Percentiles rank a stretch among this genome's conserved stretches.
phyloP scores from a whole-genome alignment of 2,329 filamentous ascomycete genomes.

The Claviceps paspali region DNA sequence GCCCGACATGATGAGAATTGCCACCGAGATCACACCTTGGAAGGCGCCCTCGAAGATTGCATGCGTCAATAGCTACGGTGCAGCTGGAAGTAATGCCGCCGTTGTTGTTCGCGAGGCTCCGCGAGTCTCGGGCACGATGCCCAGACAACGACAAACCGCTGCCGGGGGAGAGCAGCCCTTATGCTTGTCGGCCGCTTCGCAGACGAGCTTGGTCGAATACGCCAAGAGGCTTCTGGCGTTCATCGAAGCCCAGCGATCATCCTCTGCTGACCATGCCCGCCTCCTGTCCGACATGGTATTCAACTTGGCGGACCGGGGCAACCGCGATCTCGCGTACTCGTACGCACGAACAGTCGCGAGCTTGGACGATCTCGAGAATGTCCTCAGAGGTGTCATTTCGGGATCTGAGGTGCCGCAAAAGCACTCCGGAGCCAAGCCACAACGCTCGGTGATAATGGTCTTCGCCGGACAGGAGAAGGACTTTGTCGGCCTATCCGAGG shows the following conservation, averaged over 20 bases:
- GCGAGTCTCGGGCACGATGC: background rate
- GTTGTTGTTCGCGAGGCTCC: slow-evolving; percentile 11
- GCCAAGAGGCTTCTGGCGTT: background rate
- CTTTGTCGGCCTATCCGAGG: slow-evolving; percentile 15
- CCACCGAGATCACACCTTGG: slow-evolving; percentile 17
- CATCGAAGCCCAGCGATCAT: background rate
- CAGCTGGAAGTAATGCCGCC: slow-evolving; percentile 19
- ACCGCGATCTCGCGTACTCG: background rate
- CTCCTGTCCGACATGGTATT: background rate
- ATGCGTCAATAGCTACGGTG: slow-evolving; percentile 22
- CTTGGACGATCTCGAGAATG: slow-evolving; percentile 13
- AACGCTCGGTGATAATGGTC: slow-evolving; percentile 19
- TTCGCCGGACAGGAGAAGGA: slow-evolving; percentile 16
- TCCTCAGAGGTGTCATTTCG: background rate
- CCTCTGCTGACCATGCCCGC: background rate
- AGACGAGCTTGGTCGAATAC: background rate
- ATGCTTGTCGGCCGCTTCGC: background rate
- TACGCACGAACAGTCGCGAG: background rate
- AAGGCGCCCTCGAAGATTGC: slow-evolving; percentile 13
- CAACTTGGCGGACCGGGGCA: background rate
- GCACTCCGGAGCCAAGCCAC: background rate
- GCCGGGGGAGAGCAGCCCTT: background rate
- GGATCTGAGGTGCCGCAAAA: background rate
- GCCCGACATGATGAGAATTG: slow-evolving; percentile 12
- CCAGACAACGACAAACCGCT: background rate